Evolutionary conservation across 2,329 filamentous ascomycete genomes (phyloP), one percentile per base, ranked within the genome.

Genomic region (Fusarium odoratissimum): DNA sequence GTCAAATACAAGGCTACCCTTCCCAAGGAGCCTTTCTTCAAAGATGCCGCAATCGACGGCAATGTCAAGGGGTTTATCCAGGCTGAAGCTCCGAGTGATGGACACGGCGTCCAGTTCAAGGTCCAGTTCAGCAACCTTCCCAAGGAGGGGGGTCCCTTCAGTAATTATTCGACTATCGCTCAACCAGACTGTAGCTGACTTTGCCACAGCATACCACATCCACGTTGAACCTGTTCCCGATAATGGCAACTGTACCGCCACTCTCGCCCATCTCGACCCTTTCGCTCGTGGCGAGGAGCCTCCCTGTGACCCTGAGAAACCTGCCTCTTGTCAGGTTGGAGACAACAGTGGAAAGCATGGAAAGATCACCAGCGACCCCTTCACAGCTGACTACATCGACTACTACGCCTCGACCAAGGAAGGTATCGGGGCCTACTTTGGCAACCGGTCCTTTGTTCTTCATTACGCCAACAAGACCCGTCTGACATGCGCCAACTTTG

Each of bases 321-420:
- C 91, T 12, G 81, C 88, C 69, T 90, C 89, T 14, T 96, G 93
- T 84, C 90, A 95, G 82, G 89, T 93, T 16, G 93, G 93, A 72
- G 93, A 95, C 79, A 85, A 95, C 62, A 88, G 89, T 75, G 93
- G 93, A 78, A 95, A 95, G 84, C 84, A 92, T 76, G 92, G 92
- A 69, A 85, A 86, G 67, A 87, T 93, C 76, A 84, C 81, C 31
- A 79, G 81, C 33, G 85, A 86, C 70, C 83, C 86, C 17, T 91
- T 86, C 77, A 78, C 79, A 33, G 81, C 79, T 61, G 83, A 81
- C 54, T 92, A 89, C 82, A 77, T 80, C 65, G 91, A 93, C 77
- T 79, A 82, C 28, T 93, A 86, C 77, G 82, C 86, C n/a, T 89
- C 90, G 8, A 86, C 90, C 37, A 76, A 82, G 46, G 78, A 84